phyloP scores from a whole-genome alignment of 257 asterid species.

The Catharanthus roseus region DNA sequence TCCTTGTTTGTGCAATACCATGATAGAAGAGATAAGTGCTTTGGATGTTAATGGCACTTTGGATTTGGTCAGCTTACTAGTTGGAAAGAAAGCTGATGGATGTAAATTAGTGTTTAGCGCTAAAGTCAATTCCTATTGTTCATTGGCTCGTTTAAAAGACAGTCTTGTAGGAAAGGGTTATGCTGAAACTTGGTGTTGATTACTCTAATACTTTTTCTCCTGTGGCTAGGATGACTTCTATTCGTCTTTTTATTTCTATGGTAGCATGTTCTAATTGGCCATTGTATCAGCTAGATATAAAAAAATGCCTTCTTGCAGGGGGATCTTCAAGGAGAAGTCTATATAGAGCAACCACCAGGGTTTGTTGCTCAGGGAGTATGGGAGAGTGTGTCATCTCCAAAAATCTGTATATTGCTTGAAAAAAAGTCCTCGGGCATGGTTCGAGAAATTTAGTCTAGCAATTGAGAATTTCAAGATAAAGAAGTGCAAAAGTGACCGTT shows the following conservation, averaged over 20 bases:
- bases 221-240: not conserved
- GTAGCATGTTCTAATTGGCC: not conserved
- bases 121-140: no score
- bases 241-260: not conserved
- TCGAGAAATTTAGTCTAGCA: no score
- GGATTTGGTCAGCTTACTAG: no score
- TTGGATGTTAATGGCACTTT: no score
- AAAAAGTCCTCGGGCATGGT: not conserved
- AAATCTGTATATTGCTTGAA: not conserved
- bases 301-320: not conserved
- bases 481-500: not conserved
- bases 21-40: no score
- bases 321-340: not conserved
- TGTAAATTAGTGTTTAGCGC: no score
- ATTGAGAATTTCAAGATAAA: no score
- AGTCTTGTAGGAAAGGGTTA: not conserved
- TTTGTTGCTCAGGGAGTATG: not conserved
- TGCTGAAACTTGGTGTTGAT: not conserved
- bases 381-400: not conserved
- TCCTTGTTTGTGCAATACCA: no score
- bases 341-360: not conserved
- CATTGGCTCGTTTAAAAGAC: no score
- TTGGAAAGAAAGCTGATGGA: no score
- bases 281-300: no score
- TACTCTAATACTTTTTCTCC: slow-evolving; percentile 1